Base-by-base conservation (phyloP, 225 moss, liverwort and hornwort genomes). In the Physcomitrium patens region DNA sequence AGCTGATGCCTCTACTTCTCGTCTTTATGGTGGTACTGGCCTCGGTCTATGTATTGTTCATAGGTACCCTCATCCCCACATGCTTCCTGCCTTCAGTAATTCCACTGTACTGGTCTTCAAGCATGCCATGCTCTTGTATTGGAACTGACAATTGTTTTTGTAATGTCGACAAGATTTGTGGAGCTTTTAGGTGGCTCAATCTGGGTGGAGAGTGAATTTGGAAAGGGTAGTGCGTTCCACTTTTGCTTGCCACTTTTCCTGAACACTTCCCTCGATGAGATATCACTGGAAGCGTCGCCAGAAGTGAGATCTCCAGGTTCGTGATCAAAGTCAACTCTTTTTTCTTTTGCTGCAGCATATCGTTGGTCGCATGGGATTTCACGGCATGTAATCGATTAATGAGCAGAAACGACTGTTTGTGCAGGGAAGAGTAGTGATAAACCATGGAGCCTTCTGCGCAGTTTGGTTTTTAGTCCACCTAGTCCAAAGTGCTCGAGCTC, bases 31-130 rank as follows among this genome's bases (percentile, higher is more conserved):
- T 22, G 90, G 92, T 44, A 93, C 90, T 15, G 92, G 92, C 49
- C 88, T 93, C 16, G 92, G 90, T 46, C 90, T 93, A 26, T 90
- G 80, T 55, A 93, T 93, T 41, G 92, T 93, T 64, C 90, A 90
- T 44, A 93, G 92, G 92, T 93, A 85, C 31, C 49, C 49, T 49
- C 10, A 12, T 3, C 4, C 41, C 66, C 24, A 20, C 13, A 13
- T 18, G 31, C 31, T 37, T 37, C 3, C 31, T 28, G 7, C 37
- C 12, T 37, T 18, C n/a, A 15, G 20, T 7, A 26, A 22, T 58
- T 58, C 10, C 7, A 9, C 23, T 26, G 9, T 4, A 1, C 12
- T 58, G 24, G 12, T 58, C 55, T 49, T 1, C 14, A 65, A 15
- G 16, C 46, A 65, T 48, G 20, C 0, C 5, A 37, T 37, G 31